Percentiles rank a stretch among this genome's conserved stretches.
phyloP scores from a whole-genome alignment of 805 yeast species.

The Wickerhamiella azymoides region DNA sequence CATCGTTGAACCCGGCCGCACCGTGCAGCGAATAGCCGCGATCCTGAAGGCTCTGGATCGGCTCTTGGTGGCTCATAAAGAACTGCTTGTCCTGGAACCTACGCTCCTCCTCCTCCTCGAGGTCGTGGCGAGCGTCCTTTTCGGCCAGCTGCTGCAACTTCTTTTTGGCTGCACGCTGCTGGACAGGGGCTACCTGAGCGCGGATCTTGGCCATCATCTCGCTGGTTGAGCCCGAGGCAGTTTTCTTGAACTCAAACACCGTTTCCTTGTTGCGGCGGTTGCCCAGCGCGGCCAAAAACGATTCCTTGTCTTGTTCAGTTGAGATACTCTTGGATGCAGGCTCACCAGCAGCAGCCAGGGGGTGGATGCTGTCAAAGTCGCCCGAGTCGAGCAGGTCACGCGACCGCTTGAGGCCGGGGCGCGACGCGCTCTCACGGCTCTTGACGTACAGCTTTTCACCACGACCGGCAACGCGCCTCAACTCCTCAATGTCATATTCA shows the following conservation, averaged over 20 bases:
- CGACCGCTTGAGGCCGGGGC: conserved; percentile 71
- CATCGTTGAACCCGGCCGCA: conserved; percentile 56
- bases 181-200: conserved; percentile 77
- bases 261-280: conserved; percentile 71
- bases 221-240: conserved; percentile 39
- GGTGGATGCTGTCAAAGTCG: conserved; percentile 80
- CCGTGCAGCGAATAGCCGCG: conserved; percentile 43
- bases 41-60: conserved; percentile 66
- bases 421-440: conserved; percentile 76
- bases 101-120: conserved; percentile 15
- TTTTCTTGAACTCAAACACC: conserved; percentile 74
- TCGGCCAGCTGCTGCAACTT: conserved; percentile 51
- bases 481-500: conserved; percentile 52
- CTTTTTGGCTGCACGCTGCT: conserved; percentile 60
- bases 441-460: conserved; percentile 81
- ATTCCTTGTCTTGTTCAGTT: conserved; percentile 57
- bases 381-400: conserved; percentile 46
- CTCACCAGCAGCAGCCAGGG: conserved; percentile 34
- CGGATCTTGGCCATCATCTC: conserved; percentile 79
- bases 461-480: conserved; percentile 60
- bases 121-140: conserved; percentile 36
- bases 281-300: conserved; percentile 59
- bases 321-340: conserved; percentile 30
- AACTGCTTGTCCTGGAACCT: conserved; percentile 53
- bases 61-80: conserved; percentile 82